A percentile compares a stretch with the other conserved stretches of the same genome.
phyloP scores from a whole-genome alignment of 257 asterid species.

The Gardenia jasminoides region DNA sequence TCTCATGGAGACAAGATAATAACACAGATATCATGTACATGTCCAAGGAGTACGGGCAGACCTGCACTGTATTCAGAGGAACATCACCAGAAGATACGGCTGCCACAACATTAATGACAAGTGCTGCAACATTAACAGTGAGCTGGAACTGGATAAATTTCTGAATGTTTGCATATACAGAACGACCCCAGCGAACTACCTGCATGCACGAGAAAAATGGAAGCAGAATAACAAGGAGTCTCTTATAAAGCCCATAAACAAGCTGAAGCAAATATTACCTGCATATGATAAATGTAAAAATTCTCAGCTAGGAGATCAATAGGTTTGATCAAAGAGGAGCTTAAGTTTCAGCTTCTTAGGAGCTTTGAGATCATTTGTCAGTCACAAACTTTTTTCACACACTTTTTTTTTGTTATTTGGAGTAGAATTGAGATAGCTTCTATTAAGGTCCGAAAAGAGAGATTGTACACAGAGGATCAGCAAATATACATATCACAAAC shows the following conservation, averaged over 20 bases:
- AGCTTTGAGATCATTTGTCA: neutral
- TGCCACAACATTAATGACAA: conserved; percentile 76
- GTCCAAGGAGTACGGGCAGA: conserved; percentile 16
- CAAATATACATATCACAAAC: neutral
- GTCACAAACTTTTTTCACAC: neutral
- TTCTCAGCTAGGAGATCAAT: neutral
- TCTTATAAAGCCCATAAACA: neutral
- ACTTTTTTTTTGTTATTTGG: too few relatives aligned
- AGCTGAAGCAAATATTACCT: neutral
- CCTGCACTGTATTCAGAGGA: conserved; percentile 94
- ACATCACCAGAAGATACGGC: conserved; percentile 88
- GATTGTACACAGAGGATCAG: too few relatives aligned
- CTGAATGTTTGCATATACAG: conserved; percentile 94
- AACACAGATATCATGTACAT: neutral
- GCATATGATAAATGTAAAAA: neutral
- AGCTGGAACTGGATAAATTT: conserved; percentile 98
- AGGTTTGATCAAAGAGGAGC: neutral
- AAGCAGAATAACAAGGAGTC: neutral
- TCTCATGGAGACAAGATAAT: neutral
- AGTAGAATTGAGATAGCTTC: too few relatives aligned
- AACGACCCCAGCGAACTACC: conserved; percentile 99
- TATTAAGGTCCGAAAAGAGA: too few relatives aligned
- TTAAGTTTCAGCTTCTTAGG: neutral
- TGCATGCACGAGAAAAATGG: conserved; percentile 37
- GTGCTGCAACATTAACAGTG: conserved; percentile 96